Percentiles rank a stretch among this genome's conserved stretches.
Conservation (phyloP, 768 basidiomycete genomes). For the Phanerochaete sordida region DNA sequence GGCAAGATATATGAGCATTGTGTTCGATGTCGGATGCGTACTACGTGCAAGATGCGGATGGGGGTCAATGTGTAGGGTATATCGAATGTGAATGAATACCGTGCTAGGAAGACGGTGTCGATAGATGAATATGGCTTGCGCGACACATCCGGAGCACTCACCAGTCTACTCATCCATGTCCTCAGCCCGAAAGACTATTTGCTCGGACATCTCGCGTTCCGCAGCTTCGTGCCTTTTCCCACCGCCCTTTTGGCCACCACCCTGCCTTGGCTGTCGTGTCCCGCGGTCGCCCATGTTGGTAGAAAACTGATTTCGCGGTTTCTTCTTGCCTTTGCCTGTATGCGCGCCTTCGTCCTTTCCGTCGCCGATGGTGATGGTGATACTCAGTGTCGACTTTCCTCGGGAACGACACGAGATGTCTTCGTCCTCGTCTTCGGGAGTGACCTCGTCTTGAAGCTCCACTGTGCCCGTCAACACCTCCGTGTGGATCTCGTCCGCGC, state of each 20-base stretch:
- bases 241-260: not conserved
- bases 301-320: not conserved
- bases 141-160: not conserved
- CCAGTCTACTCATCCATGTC: constrained; percentile 14
- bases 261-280: not conserved
- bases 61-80: too few species aligned
- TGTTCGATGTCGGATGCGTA: too few species aligned
- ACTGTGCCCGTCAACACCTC: constrained; percentile 67
- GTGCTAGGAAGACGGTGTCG: too few species aligned
- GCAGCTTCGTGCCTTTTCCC: not conserved
- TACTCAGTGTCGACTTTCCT: constrained; percentile 63
- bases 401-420: constrained; percentile 60
- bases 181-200: constrained; percentile 16
- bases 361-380: constrained; percentile 58
- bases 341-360: constrained; percentile 44
- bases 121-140: too few species aligned
- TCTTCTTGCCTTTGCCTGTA: constrained; percentile 10
- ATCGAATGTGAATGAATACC: too few species aligned
- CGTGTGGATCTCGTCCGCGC: constrained; percentile 56
- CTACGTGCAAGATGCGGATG: too few species aligned
- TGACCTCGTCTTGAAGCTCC: constrained; percentile 74
- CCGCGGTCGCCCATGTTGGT: not conserved
- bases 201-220: constrained; percentile 1
- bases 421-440: constrained; percentile 73
- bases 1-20: too few species aligned